These are phyloP conservation scores for Ganoderma multipileum DNA, from an alignment of 1,284 basidiomycete species.

Conservation along the genomic window DNA sequence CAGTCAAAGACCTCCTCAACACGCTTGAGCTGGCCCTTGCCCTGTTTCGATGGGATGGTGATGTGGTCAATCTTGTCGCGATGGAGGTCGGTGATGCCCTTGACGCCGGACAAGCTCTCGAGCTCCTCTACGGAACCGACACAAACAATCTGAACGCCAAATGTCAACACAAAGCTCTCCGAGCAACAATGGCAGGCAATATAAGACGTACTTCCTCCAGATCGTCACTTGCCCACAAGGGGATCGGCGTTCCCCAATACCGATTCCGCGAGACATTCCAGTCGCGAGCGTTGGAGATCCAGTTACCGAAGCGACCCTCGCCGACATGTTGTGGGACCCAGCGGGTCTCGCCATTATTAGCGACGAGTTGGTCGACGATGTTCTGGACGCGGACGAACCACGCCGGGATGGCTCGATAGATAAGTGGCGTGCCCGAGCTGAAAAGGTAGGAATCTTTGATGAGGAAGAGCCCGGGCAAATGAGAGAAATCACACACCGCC, in stretches of 20 bases:
- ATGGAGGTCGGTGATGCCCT: conserved; percentile 92
- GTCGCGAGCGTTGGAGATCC: conserved; percentile 97
- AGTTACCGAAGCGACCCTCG: conserved; percentile 95
- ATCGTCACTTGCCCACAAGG: conserved; percentile 96
- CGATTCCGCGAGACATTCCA: conserved; percentile 99
- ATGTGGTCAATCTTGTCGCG: conserved; percentile 95
- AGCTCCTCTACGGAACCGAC: conserved; percentile 91
- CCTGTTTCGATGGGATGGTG: conserved; percentile 92
- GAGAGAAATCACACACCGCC: conserved; percentile 66
- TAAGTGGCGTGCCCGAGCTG: conserved; percentile 93
- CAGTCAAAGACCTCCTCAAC: conserved; percentile 99
- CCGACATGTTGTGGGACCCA: conserved; percentile 96
- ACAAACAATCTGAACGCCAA: conserved; percentile 72
- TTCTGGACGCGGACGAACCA: conserved; percentile 96
- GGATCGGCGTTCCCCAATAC: conserved; percentile 99
- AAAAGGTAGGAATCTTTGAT: neutral
- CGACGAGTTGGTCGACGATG: conserved; percentile 86
- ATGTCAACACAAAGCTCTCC: neutral
- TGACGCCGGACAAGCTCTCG: conserved; percentile 86
- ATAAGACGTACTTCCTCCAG: conserved; percentile 74
- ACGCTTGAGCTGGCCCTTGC: conserved; percentile 88
- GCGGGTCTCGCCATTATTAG: conserved; percentile 90
- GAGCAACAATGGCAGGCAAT: neutral
- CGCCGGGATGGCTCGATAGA: conserved; percentile 95
- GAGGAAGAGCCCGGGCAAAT: no score